Percentiles rank a stretch among this genome's conserved stretches.
Evolutionary conservation across 495 filamentous ascomycete genomes (phyloP).

Genomic region (Podospora australis): DNA sequence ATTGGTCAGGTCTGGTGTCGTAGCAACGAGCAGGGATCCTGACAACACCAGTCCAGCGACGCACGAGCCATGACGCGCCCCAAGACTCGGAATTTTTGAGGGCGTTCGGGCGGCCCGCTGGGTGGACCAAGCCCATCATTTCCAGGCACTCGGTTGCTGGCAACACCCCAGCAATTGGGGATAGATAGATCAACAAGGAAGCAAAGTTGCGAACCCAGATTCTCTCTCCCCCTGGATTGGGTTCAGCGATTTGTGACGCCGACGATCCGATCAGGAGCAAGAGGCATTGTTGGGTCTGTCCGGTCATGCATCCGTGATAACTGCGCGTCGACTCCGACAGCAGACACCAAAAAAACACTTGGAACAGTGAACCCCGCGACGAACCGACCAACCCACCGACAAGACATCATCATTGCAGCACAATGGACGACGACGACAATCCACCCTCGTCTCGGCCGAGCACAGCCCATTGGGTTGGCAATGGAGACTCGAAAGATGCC

Average conservation of each 20-base stretch:
- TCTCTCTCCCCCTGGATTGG: background rate
- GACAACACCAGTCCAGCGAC: background rate
- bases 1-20: constrained; percentile 9
- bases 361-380: background rate
- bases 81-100: constrained; percentile 6
- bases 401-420: background rate
- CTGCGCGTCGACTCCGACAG: background rate
- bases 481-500: background rate
- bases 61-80: constrained; percentile 15
- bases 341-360: background rate
- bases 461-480: constrained; percentile 11
- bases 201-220: background rate
- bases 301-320: background rate
- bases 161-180: constrained; percentile 2
- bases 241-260: background rate
- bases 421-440: constrained; percentile 19
- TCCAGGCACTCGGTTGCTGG: too few relatives aligned
- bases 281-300: background rate
- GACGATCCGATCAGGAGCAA: background rate
- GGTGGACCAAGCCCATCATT: background rate
- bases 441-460: constrained; percentile 18
- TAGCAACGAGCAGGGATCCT: constrained; percentile 8
- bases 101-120: background rate
- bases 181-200: background rate
- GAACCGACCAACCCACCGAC: background rate